Evolutionary conservation across 257 asterid genomes (phyloP), one percentile per base, ranked within the genome.

Genomic region (Capsicum chinense): DNA sequence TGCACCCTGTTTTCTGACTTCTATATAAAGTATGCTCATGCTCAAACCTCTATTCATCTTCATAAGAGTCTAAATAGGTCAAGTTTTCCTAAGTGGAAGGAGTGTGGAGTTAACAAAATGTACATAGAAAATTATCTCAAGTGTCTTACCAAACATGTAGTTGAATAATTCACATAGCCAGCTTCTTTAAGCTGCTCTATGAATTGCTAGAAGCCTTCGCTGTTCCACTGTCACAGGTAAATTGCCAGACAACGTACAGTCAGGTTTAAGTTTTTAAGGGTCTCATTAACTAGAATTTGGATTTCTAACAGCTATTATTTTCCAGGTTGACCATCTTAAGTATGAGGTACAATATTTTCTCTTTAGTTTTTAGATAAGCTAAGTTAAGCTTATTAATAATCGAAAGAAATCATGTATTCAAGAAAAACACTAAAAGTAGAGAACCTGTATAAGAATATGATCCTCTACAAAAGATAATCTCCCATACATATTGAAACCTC

Each of bases 111-210:
- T 48, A 74, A 60, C 13, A 74, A 74, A 19, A 74, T 74, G n/a
- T 74, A 60, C 60, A 50, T 74, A 50, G 44, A 71, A 71, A 71
- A 44, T 71, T 58, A 39, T 39, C 44, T 39, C 44, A 39, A 71
- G 58, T 44, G 79, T 74, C 19, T 52, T 74, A 74, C 80, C 80
- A 74, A 74, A 74, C 60, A 52, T 21, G 37, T 21, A 50, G 60
- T 48, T 74, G 60, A 71, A 74, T 74, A 74, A 69, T 19, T 48
- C 80, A 74, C 19, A 48, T 35, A 74, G 80, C 60, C 13, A 50
- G 59, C 19, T 74, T 48, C 19, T 48, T 48, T 19, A 74, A 48
- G 80, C 13, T 74, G 60, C 80, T 7, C 80, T 19, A 50, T 52
- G 58, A 73, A 73, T 73, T 12, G 59, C 59, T 48, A 48, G 42